Base-by-base conservation (phyloP, 148 eudicot species). In the Amaranthus cruentus region DNA sequence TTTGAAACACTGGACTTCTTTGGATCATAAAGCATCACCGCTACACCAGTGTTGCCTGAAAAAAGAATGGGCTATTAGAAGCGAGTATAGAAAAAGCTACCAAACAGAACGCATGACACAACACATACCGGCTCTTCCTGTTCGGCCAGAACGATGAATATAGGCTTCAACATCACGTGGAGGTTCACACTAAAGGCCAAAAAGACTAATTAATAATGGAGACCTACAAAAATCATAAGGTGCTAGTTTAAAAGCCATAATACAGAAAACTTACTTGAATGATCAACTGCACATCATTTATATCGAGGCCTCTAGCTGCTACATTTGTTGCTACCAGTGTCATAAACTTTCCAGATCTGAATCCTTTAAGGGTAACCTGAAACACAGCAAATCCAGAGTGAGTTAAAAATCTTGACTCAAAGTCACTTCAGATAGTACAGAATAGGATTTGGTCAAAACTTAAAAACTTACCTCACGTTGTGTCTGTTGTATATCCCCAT, bases 81-180 rank as follows among this genome's bases (percentile, higher is more conserved):
- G 61, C 48, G 54, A 54, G 7, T 4, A 57, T 7, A 48, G 4
- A 65, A 66, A 47, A 2, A 60, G n/a, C 3, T 18, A 49, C 43
- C 15, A 38, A 46, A 42, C 5, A 9, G 3, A 6, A 9, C 50
- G 21, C 4, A 55, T 6, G 42, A 4, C 65, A 56, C 11, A 52
- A 48, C 53, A 66, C 62, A 78, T 69, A 91, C 98, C 98, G 28
- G 97, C 98, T 83, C 98, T 88, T 50, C 98, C 98, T 9, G 98
- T 95, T 60, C 98, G 84, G 63, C 98, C 98, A 74, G 98, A 91
- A 46, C 98, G 97, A 83, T 95, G 98, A 75, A 95, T 95, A 81
- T 95, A 95, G 15, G 85, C 98, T 85, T 95, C 98, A 68, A 91
- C 97, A 85, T 90, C 97, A 71, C 92, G 93, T 44, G 98, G 98